Conservation (phyloP, 441 rosid genomes). For the Bruguiera hainesii region DNA sequence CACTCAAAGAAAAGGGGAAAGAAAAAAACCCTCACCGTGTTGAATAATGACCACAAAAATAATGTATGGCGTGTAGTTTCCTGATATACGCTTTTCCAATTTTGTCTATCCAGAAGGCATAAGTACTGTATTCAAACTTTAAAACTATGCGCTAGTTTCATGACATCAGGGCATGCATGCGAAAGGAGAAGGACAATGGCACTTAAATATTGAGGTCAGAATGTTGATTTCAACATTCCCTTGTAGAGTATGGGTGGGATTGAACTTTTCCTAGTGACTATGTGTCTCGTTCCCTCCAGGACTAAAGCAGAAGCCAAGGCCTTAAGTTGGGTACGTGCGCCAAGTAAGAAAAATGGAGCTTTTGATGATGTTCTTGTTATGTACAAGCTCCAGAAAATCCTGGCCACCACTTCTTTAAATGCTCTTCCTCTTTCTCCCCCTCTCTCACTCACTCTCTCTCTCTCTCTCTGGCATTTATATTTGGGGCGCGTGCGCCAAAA, state of each 20-base stretch:
- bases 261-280: conserved; percentile 19
- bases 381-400: conserved; percentile 8
- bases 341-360: conserved; percentile 10
- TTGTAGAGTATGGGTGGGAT: conserved; percentile 12
- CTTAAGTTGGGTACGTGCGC: not conserved
- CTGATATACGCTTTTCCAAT: not conserved
- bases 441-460: not conserved
- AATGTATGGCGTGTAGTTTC: too few relatives aligned
- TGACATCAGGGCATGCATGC: conserved; percentile 4
- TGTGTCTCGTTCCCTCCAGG: conserved; percentile 9
- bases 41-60: too few relatives aligned
- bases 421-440: not conserved
- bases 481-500: conserved; percentile 29
- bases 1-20: too few relatives aligned
- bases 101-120: not conserved
- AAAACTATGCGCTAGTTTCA: not conserved
- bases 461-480: conserved; percentile 23
- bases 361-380: conserved; percentile 23
- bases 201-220: not conserved
- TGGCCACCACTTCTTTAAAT: not conserved
- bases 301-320: conserved; percentile 10
- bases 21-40: too few relatives aligned
- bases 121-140: not conserved
- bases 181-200: conserved; percentile 7
- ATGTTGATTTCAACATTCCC: not conserved